Conservation (phyloP, 176 grass and related monocot species). For the Oryza longistaminata region DNA sequence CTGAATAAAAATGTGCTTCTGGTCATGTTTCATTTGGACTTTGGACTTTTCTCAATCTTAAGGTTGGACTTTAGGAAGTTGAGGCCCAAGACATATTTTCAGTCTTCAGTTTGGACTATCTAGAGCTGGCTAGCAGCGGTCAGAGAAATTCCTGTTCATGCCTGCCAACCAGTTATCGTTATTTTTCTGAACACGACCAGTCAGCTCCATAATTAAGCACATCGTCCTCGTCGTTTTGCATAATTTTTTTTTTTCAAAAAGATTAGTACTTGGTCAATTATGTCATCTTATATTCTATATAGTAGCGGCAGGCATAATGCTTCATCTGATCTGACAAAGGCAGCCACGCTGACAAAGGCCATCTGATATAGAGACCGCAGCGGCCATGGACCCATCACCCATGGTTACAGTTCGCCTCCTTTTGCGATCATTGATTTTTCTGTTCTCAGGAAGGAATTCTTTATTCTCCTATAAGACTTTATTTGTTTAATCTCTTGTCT, state of each 20-base stretch:
- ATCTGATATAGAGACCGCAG: neutral
- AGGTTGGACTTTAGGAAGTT: neutral
- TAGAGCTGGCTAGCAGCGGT: neutral
- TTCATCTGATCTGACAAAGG: neutral
- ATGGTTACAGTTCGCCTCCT: neutral
- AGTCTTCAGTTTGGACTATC: neutral
- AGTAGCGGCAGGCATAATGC: neutral
- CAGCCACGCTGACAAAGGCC: neutral
- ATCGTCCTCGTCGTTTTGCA: neutral
- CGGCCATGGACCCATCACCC: too few relatives aligned
- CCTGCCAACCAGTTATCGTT: neutral
- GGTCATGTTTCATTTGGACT: neutral
- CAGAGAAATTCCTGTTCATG: neutral
- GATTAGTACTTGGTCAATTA: neutral
- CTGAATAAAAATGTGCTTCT: neutral
- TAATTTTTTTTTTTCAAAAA: neutral
- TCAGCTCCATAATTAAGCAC: neutral
- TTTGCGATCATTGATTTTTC: too few relatives aligned
- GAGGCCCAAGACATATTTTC: neutral
- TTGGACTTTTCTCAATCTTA: neutral
- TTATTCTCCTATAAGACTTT: too few relatives aligned
- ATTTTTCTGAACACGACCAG: too few relatives aligned
- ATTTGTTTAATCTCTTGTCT: too few relatives aligned
- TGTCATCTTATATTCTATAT: too few relatives aligned
- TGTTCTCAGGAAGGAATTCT: too few relatives aligned